phyloP scores from a whole-genome alignment of 2,329 filamentous ascomycete species.

The Apiospora marii region DNA sequence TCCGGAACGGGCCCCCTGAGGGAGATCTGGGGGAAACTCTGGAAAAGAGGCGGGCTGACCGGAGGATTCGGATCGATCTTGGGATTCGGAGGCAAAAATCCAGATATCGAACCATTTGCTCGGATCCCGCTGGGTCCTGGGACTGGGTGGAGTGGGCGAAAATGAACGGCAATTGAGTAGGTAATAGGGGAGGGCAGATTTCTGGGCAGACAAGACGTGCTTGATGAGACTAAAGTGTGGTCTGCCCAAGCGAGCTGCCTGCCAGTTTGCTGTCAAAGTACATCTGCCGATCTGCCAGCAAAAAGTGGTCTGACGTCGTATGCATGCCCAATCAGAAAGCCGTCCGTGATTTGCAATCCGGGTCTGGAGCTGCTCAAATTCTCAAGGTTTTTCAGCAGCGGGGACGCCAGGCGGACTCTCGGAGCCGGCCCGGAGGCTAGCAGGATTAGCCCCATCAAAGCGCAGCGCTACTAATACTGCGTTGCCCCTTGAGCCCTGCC shows the following conservation, averaged over 20 bases:
- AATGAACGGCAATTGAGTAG: background rate
- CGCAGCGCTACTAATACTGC: background rate
- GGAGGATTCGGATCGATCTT: background rate
- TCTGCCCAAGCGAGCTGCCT: background rate
- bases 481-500: background rate
- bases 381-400: too few species aligned
- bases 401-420: background rate
- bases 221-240: background rate
- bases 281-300: background rate
- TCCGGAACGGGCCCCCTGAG: background rate
- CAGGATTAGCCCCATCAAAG: background rate
- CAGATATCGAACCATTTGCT: background rate
- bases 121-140: background rate
- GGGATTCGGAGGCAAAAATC: background rate
- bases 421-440: constrained; percentile 11
- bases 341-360: background rate
- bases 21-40: background rate
- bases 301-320: background rate
- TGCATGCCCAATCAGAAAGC: background rate
- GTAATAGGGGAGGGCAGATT: background rate
- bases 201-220: too few species aligned
- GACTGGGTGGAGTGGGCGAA: background rate
- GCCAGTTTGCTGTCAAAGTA: constrained; percentile 3
- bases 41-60: background rate
- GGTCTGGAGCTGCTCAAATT: background rate